These are phyloP conservation scores for Chenopodium album DNA, from an alignment of 148 eudicot genomes.

Conservation along the genomic window DNA sequence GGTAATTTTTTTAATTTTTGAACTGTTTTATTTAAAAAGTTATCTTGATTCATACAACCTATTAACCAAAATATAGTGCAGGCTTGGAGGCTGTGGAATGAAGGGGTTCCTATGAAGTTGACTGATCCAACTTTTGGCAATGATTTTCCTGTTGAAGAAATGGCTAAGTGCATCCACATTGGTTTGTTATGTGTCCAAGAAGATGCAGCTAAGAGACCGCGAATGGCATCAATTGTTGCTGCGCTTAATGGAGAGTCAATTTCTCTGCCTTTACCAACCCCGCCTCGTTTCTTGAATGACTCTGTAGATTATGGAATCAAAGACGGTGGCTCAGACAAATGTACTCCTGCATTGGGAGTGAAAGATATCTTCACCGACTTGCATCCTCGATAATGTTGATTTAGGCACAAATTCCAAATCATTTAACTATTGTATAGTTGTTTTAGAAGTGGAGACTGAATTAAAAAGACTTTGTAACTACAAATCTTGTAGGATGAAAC, in stretches of 20 bases:
- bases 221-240: conserved; percentile 27
- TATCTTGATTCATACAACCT: no score
- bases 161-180: conserved; percentile 33
- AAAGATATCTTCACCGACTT: background rate
- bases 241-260: conserved; percentile 24
- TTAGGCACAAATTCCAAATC: no score
- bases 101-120: conserved; percentile 14
- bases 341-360: background rate
- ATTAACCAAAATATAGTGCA: background rate
- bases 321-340: background rate
- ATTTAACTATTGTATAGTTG: no score
- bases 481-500: no score
- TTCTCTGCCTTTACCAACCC: conserved; percentile 25
- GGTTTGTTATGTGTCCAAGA: conserved; percentile 39
- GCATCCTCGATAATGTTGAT: background rate
- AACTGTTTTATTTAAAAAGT: background rate
- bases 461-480: no score
- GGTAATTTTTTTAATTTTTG: conserved; percentile 11
- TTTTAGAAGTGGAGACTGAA: no score
- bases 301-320: no score
- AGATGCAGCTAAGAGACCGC: conserved; percentile 29
- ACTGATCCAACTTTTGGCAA: conserved; percentile 21
- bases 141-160: conserved; percentile 23
- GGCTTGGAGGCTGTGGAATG: conserved; percentile 48
- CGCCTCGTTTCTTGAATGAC: conserved; percentile 12